Conservation (phyloP, 2,329 filamentous ascomycete species). For the Penicillium olsonii region DNA sequence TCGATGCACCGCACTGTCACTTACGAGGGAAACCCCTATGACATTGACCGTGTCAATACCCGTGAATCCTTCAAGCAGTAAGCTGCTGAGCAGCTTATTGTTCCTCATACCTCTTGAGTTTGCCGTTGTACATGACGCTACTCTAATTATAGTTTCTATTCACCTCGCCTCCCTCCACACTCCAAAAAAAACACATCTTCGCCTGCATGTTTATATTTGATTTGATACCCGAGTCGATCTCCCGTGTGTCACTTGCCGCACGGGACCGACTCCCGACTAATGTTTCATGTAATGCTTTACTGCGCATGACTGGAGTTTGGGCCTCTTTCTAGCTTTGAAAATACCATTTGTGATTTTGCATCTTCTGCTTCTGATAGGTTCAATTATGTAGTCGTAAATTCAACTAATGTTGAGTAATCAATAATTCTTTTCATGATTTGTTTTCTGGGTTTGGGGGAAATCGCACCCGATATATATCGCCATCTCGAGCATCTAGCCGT, state of each 20-base stretch:
- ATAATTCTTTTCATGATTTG: too few species aligned
- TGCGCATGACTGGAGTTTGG: slow-evolving; percentile 4
- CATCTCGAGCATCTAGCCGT: too few species aligned
- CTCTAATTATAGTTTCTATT: slow-evolving; percentile 11
- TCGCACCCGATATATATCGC: too few species aligned
- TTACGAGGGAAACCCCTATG: slow-evolving; percentile 49
- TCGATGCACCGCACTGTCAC: slow-evolving; percentile 24
- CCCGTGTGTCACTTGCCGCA: neutral
- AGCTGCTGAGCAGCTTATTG: slow-evolving; percentile 1
- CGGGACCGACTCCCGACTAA: neutral
- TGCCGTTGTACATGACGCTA: slow-evolving; percentile 2
- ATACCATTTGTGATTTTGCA: neutral
- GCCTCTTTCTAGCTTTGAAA: neutral
- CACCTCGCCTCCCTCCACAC: neutral
- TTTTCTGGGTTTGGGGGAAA: too few species aligned
- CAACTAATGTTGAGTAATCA: too few species aligned
- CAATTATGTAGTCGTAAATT: too few species aligned
- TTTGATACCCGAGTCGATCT: slow-evolving; percentile 8
- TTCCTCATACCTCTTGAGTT: neutral
- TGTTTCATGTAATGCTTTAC: slow-evolving; percentile 7
- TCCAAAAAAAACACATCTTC: slow-evolving; percentile 1
- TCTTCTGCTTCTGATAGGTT: too few species aligned
- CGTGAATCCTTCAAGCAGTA: slow-evolving; percentile 37
- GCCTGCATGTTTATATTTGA: neutral
- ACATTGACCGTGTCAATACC: slow-evolving; percentile 48